phyloP scores from a whole-genome alignment of 257 asterid genomes.

The Solanum pimpinellifolium region DNA sequence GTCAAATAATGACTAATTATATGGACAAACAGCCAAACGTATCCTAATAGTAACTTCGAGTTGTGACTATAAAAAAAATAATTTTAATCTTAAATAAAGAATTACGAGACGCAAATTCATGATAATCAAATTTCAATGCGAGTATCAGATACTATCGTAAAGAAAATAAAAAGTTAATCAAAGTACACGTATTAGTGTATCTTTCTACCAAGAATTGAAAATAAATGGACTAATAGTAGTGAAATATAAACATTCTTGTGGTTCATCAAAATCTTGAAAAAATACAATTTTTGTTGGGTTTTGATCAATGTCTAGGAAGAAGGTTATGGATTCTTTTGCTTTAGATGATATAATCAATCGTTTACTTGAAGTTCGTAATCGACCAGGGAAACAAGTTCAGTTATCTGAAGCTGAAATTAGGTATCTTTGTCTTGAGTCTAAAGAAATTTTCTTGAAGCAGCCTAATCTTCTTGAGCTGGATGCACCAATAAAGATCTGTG shows the following conservation, averaged over 20 bases:
- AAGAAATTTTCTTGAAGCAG: conserved; percentile 58
- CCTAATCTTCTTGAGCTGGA: conserved; percentile 94
- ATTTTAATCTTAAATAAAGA: too few species aligned
- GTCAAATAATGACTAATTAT: too few species aligned
- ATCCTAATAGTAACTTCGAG: too few species aligned
- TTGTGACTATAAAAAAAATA: too few species aligned
- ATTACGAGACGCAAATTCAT: rapidly evolving
- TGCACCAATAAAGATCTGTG: conserved; percentile 91
- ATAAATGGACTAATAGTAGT: background rate
- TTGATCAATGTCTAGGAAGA: background rate
- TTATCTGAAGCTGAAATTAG: conserved; percentile 78
- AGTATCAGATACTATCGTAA: too few species aligned
- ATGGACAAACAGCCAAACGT: too few species aligned
- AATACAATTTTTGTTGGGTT: background rate
- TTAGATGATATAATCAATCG: conserved; percentile 61
- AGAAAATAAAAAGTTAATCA: background rate
- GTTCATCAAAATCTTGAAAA: background rate
- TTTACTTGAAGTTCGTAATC: conserved; percentile 65
- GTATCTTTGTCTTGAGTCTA: conserved; percentile 60
- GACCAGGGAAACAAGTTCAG: conserved; percentile 83
- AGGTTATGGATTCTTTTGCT: conserved; percentile 41
- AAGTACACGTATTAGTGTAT: background rate
- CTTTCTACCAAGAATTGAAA: background rate
- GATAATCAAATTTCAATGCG: rapidly evolving
- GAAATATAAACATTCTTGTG: background rate